Evolutionary conservation across 176 grass and related monocot species (phyloP), one percentile per base, ranked within the genome.

Genomic region (Musa acuminata): DNA sequence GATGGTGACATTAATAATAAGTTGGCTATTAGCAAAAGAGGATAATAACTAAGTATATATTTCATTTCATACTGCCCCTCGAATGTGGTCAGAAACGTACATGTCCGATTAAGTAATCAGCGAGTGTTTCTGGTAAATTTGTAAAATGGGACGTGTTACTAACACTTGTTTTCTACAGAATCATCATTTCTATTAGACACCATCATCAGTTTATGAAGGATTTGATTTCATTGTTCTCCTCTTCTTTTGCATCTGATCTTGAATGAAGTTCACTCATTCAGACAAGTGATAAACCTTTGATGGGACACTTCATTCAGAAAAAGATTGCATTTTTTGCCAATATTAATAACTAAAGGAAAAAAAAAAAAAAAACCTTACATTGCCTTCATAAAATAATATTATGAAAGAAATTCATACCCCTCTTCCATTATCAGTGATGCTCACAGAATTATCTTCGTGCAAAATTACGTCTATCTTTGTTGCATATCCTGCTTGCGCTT

Each of bases 381-480:
- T 23, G 53, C 21, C 27, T 13, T 29, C 55, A 53, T 51, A 19
- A 72, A 26, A 50, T 8, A 5, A 75, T 8, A 17, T 11, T 74
- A 55, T 49, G 52, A 74, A 72, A 80, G 49, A 70, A 71, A 9
- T 65, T 43, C 81, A 72, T 99, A 99, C 95, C 90, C 95, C 90
- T 71, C 95, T 88, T 14, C 95, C 95, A 55, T 99, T 89, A 79
- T 99, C 95, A 66, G 78, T 89, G 54, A 98, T 55, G 52, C 84
- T 98, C 65, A 99, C 88, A 69, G 95, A 99, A 76, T 89, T 89
- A 57, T 99, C 95, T 6, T 89, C 88, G 64, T 99, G 95, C 71
- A 99, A 82, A 82, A 99, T 72, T 23, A 93, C 95, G 73, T 94
- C 64, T 73, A 99, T 80, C 71, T 86, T 91, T 3, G 84, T 82